These are phyloP conservation scores for Apostasia ramifera DNA, from an alignment of 106 monocot genomes.

Conservation along the genomic window DNA sequence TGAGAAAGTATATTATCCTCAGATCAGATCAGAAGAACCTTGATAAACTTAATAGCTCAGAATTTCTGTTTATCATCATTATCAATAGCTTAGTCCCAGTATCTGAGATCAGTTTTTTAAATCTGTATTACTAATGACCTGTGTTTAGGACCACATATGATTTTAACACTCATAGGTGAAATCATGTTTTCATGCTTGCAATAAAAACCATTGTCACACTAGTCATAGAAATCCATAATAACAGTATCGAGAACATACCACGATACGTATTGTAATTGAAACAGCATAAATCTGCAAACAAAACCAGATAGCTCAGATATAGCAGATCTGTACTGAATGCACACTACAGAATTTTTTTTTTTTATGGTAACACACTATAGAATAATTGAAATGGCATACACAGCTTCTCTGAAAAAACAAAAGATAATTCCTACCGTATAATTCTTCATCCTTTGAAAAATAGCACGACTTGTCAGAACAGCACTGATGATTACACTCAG, in stretches of 20 bases:
- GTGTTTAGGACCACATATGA: no score
- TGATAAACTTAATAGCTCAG: not conserved
- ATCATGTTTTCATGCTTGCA: not conserved
- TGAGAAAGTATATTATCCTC: not conserved
- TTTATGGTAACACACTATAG: not conserved
- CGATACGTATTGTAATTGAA: constrained; percentile 92
- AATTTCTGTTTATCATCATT: no score
- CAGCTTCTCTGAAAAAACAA: not conserved
- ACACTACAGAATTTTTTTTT: not conserved
- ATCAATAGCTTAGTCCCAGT: not conserved
- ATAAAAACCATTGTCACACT: not conserved
- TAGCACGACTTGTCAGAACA: constrained; percentile 15
- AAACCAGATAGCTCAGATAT: not conserved
- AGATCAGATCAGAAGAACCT: not conserved
- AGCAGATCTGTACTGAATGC: not conserved
- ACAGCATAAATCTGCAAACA: constrained; percentile 94
- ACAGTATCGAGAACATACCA: constrained; percentile 42
- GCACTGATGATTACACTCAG: constrained; percentile 15
- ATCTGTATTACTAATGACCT: not conserved
- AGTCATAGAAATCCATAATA: not conserved
- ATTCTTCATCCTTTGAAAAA: constrained; percentile 21
- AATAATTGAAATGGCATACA: not conserved
- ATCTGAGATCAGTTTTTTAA: not conserved
- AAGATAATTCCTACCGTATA: constrained; percentile 1
- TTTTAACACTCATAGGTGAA: not conserved